Evolutionary conservation across 345 rosid genomes (phyloP).

Genomic region (Raphanus raphanistrum): DNA sequence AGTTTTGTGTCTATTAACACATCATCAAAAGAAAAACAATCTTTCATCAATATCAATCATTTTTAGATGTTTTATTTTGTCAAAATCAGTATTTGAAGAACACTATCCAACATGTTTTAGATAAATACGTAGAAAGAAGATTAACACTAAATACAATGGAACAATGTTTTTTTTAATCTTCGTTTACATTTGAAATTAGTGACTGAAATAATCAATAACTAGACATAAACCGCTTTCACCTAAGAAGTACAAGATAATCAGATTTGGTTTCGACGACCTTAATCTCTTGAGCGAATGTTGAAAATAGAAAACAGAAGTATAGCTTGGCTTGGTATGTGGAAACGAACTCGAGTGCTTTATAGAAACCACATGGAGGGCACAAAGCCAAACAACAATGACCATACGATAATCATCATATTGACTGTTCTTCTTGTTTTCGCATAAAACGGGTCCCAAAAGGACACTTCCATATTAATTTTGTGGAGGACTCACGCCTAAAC

Average conservation of each 20-base stretch:
- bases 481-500: slow-evolving; percentile 13
- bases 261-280: neutral
- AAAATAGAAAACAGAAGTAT: slow-evolving; percentile 16
- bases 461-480: slow-evolving; percentile 25
- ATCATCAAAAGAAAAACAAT: neutral
- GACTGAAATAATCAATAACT: neutral
- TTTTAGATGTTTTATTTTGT: neutral
- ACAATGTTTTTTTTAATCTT: neutral
- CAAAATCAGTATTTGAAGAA: neutral
- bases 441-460: slow-evolving; percentile 31
- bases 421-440: slow-evolving; percentile 34
- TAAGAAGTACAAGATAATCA: neutral
- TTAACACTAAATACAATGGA: neutral
- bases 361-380: slow-evolving; percentile 32
- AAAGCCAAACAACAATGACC: slow-evolving; percentile 35
- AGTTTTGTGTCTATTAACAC: neutral
- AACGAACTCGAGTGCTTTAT: slow-evolving; percentile 25
- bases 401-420: slow-evolving; percentile 23
- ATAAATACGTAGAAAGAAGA: neutral
- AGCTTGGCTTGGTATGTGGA: slow-evolving; percentile 10
- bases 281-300: neutral
- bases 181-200: neutral
- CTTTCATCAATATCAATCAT: neutral
- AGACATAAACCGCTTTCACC: neutral
- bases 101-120: neutral